Conservation (phyloP, 106 monocot species). For the Dioscorea dumetorum region DNA sequence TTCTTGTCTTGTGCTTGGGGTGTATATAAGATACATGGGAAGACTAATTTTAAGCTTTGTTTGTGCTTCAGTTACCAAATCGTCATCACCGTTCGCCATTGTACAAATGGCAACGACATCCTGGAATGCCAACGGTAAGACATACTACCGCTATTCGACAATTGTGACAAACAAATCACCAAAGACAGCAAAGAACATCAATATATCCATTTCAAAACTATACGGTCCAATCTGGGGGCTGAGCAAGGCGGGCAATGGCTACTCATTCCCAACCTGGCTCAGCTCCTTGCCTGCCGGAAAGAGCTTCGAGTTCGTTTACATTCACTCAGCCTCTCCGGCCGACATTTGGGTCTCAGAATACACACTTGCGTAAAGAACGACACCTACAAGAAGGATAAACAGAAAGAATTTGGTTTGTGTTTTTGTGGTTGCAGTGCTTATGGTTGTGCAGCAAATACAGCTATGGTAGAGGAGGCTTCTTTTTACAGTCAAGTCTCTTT, state of each 20-base stretch:
- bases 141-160: conserved; percentile 51
- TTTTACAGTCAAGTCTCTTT: conserved; percentile 7
- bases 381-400: neutral
- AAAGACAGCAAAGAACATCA: conserved; percentile 40
- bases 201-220: conserved; percentile 37
- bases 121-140: conserved; percentile 34
- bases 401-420: neutral
- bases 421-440: neutral
- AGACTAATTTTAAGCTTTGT: neutral
- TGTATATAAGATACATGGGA: neutral
- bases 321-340: conserved; percentile 48
- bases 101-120: conserved; percentile 51
- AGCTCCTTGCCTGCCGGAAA: conserved; percentile 44
- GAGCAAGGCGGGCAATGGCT: conserved; percentile 34
- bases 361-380: conserved; percentile 25
- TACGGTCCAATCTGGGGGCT: conserved; percentile 65
- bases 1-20: neutral
- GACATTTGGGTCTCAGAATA: conserved; percentile 43
- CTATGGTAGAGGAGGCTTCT: conserved; percentile 11
- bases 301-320: conserved; percentile 70
- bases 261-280: conserved; percentile 47
- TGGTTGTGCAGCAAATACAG: conserved; percentile 1
- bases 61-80: conserved; percentile 12
- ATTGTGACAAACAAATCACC: conserved; percentile 55
- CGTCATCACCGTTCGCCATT: conserved; percentile 30